Evolutionary conservation across 2,329 filamentous ascomycete species (phyloP).

Genomic region (Fusarium continuum): DNA sequence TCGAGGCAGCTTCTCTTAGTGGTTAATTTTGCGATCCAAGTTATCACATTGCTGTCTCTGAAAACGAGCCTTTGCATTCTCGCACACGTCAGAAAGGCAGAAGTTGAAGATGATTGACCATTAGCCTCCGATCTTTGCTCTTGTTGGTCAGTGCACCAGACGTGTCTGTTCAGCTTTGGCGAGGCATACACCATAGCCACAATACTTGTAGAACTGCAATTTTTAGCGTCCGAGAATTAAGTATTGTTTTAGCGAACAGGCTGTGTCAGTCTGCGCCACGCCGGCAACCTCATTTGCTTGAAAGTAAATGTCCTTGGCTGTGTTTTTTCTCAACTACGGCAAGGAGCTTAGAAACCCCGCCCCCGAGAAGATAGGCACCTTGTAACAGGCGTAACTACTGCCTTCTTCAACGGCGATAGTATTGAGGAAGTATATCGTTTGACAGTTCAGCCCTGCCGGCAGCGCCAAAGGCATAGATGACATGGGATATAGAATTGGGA

Average conservation of each 20-base stretch:
- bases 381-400: neutral
- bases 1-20: neutral
- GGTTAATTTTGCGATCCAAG: neutral
- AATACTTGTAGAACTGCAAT: neutral
- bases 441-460: neutral
- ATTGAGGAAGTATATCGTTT: neutral
- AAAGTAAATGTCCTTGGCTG: neutral
- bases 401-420: neutral
- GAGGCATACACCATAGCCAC: slow-evolving; percentile 16
- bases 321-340: neutral
- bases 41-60: neutral
- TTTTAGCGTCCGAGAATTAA: neutral
- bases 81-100: neutral
- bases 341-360: neutral
- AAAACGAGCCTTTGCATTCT: neutral
- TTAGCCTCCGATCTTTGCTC: neutral
- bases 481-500: too few species aligned
- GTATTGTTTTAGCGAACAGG: neutral
- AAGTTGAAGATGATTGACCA: neutral
- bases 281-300: neutral
- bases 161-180: neutral
- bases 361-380: neutral
- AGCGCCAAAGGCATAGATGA: too few species aligned
- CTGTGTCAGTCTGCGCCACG: slow-evolving; percentile 5
- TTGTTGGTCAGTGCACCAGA: slow-evolving; percentile 9